Conservation (phyloP, 2,329 filamentous ascomycete genomes). For the Fusarium goolgardi region DNA sequence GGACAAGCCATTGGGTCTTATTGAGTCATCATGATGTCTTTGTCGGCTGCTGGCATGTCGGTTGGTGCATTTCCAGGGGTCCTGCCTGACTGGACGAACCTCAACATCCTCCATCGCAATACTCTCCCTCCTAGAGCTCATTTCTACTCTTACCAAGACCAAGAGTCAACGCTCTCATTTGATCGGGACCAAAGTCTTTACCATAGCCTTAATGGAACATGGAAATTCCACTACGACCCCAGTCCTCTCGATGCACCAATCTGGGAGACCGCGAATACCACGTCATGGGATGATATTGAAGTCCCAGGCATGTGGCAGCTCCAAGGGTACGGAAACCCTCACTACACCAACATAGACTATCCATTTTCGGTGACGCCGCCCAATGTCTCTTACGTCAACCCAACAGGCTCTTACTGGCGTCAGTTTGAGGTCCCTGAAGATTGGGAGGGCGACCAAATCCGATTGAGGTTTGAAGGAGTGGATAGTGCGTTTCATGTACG, state of each 20-base stretch:
- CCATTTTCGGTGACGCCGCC: constrained; percentile 76
- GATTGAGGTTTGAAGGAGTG: constrained; percentile 80
- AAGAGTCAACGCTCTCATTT: constrained; percentile 11
- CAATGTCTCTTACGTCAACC: constrained; percentile 71
- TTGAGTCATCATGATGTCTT: constrained; percentile 13
- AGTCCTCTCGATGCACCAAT: constrained; percentile 15
- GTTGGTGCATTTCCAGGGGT: constrained; percentile 14
- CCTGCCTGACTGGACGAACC: constrained; percentile 18
- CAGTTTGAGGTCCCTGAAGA: constrained; percentile 64
- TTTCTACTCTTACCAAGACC: constrained; percentile 25
- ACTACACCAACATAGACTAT: constrained; percentile 77
- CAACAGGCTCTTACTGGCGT: constrained; percentile 71
- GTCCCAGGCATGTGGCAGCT: constrained; percentile 80
- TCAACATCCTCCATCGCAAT: constrained; percentile 18
- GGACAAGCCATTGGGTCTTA: rapidly evolving
- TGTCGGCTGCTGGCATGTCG: constrained; percentile 1
- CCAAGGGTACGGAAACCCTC: constrained; percentile 72
- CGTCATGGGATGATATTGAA: constrained; percentile 55
- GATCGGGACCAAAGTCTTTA: background rate
- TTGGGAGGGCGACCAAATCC: constrained; percentile 64
- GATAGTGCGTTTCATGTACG: constrained; percentile 78
- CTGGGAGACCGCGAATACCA: constrained; percentile 12
- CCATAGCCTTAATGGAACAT: constrained; percentile 21
- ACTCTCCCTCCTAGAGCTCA: constrained; percentile 22
- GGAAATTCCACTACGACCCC: constrained; percentile 30